Evolutionary conservation across 2,329 filamentous ascomycete genomes (phyloP).

Genomic region (Diaporthe sp.): DNA sequence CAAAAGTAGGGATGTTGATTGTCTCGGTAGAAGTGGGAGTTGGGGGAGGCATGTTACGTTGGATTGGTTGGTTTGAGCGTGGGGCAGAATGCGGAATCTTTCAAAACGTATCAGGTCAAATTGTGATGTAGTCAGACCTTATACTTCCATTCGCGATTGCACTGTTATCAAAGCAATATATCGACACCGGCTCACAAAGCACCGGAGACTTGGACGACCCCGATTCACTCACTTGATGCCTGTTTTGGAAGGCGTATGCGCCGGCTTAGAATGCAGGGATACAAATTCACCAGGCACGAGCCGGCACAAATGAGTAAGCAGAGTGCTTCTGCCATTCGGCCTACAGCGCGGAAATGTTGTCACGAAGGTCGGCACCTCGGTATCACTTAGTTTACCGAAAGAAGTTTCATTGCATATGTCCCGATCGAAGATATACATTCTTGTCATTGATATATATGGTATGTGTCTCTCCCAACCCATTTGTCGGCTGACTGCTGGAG

Average conservation of each 20-base stretch:
- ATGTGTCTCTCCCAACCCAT: too few species aligned
- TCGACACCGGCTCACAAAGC: background rate
- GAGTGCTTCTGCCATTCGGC: background rate
- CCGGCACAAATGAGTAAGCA: constrained; percentile 2
- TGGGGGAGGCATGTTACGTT: background rate
- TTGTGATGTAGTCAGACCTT: background rate
- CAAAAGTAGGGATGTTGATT: constrained; percentile 16
- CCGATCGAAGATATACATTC: background rate
- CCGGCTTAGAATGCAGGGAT: background rate
- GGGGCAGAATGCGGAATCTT: background rate
- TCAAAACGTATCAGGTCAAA: background rate
- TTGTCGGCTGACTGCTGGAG: too few species aligned
- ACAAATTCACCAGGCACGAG: background rate
- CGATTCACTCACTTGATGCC: background rate
- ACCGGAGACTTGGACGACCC: background rate
- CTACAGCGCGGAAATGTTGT: background rate
- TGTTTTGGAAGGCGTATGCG: constrained; percentile 17
- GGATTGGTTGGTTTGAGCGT: background rate
- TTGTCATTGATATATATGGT: background rate
- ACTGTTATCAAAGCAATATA: background rate
- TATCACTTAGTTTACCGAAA: background rate
- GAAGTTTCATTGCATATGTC: background rate
- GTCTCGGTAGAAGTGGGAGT: constrained; percentile 13
- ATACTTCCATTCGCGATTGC: background rate
- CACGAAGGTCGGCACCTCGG: background rate